These are phyloP conservation scores for Pichia eremophila DNA, from an alignment of 805 yeast species.

Conservation along the genomic window DNA sequence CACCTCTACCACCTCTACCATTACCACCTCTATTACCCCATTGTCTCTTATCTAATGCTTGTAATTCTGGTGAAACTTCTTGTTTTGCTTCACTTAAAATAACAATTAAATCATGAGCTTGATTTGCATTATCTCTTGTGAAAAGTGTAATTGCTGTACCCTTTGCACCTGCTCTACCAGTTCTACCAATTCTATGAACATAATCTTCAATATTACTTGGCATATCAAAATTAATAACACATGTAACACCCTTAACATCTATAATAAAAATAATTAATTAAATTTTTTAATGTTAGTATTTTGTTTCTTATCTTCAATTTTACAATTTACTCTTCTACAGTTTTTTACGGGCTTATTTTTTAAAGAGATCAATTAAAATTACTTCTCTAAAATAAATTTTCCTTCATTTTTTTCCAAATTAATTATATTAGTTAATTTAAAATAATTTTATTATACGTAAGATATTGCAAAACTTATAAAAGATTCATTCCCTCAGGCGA, in stretches of 20 bases:
- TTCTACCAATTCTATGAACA: conserved; percentile 98
- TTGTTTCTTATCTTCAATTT: not conserved
- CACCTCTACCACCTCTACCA: conserved; percentile 48
- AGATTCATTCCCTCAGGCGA: too few relatives aligned
- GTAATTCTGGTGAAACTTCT: conserved; percentile 70
- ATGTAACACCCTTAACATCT: conserved; percentile 97
- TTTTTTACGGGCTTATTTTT: too few relatives aligned
- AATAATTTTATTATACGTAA: too few relatives aligned
- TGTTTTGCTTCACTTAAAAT: conserved; percentile 95
- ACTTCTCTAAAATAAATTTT: too few relatives aligned
- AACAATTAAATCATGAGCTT: conserved; percentile 83
- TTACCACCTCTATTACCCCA: conserved; percentile 44
- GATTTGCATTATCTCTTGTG: conserved; percentile 76
- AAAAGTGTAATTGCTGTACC: conserved; percentile 96
- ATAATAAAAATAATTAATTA: conserved; percentile 12
- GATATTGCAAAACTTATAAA: too few relatives aligned
- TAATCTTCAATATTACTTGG: conserved; percentile 98
- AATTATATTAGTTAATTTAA: too few relatives aligned
- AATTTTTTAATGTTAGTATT: conserved; percentile 9
- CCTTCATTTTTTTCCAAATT: too few relatives aligned
- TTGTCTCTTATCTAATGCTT: conserved; percentile 66
- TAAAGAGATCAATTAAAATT: too few relatives aligned
- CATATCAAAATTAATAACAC: conserved; percentile 92
- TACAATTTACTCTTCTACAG: too few relatives aligned
- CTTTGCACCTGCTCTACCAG: conserved; percentile 96